Conservation (phyloP, 768 basidiomycete genomes). For the Amanita jacksonii region DNA sequence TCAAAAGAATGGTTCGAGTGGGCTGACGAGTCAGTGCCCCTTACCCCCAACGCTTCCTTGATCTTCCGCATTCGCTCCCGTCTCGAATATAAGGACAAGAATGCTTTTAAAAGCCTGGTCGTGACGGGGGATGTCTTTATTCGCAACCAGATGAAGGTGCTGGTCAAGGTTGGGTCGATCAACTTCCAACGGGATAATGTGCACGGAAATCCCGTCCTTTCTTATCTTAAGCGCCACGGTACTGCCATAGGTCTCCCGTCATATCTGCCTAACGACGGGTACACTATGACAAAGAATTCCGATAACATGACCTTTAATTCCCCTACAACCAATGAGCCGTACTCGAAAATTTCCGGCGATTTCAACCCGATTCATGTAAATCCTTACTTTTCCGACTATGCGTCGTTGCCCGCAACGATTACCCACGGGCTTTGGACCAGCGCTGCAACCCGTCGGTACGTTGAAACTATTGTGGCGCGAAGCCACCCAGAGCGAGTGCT, state of each 20-base stretch:
- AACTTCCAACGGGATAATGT: constrained; percentile 82
- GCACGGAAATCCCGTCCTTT: constrained; percentile 87
- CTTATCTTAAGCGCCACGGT: constrained; percentile 91
- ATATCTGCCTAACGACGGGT: constrained; percentile 79
- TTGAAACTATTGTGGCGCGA: constrained; percentile 91
- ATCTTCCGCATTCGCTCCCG: constrained; percentile 86
- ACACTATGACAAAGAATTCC: constrained; percentile 62
- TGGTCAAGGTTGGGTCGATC: constrained; percentile 83
- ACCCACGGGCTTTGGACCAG: constrained; percentile 98
- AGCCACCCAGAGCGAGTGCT: constrained; percentile 88
- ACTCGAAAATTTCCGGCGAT: constrained; percentile 93
- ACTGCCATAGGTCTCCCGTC: constrained; percentile 63
- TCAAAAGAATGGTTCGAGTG: constrained; percentile 99
- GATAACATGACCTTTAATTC: constrained; percentile 63
- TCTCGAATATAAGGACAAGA: constrained; percentile 86
- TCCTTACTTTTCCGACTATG: constrained; percentile 94
- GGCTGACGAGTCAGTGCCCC: constrained; percentile 74
- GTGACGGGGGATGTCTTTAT: constrained; percentile 84
- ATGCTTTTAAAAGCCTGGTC: constrained; percentile 68
- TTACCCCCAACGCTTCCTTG: constrained; percentile 71
- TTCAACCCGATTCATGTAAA: constrained; percentile 99
- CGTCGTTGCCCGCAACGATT: constrained; percentile 89
- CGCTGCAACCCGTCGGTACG: constrained; percentile 85
- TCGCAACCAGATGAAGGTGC: constrained; percentile 78
- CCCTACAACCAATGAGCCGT: constrained; percentile 90